A percentile compares a stretch with the other conserved stretches of the same genome.
These are phyloP conservation scores for Gossypium schwendimanii DNA, from an alignment of 441 rosid species.

Conservation along the genomic window DNA sequence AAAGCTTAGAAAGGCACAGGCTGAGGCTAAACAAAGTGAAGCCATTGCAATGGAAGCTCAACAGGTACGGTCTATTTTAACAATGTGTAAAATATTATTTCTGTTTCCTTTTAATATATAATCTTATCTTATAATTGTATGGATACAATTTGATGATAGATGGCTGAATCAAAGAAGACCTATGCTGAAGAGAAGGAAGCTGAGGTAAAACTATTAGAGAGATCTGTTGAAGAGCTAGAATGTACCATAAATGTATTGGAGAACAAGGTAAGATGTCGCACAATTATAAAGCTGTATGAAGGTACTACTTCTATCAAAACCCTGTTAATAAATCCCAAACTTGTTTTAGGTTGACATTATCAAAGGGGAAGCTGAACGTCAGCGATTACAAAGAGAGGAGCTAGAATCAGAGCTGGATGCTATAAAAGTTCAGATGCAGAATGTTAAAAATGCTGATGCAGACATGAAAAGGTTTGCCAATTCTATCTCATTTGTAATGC, in stretches of 20 bases:
- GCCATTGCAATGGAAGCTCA: slow-evolving; percentile 62
- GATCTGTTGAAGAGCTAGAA: slow-evolving; percentile 91
- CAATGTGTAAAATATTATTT: not conserved
- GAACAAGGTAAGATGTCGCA: slow-evolving; percentile 58
- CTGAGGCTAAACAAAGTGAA: slow-evolving; percentile 51
- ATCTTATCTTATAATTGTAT: slow-evolving; percentile 14
- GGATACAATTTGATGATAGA: slow-evolving; percentile 32
- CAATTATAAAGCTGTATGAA: slow-evolving; percentile 10
- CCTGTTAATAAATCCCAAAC: slow-evolving; percentile 21
- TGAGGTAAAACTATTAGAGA: slow-evolving; percentile 84
- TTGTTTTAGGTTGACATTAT: slow-evolving; percentile 71
- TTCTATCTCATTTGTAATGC: not conserved
- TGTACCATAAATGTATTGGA: slow-evolving; percentile 74
- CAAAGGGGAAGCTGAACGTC: slow-evolving; percentile 92
- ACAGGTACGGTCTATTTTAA: slow-evolving; percentile 42
- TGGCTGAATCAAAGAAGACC: slow-evolving; percentile 65
- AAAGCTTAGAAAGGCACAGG: slow-evolving; percentile 45
- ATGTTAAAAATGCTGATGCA: slow-evolving; percentile 50
- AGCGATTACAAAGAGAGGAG: slow-evolving; percentile 86
- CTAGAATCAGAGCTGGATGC: slow-evolving; percentile 75
- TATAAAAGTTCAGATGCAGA: slow-evolving; percentile 69
- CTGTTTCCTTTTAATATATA: slow-evolving; percentile 13
- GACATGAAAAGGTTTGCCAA: slow-evolving; percentile 60
- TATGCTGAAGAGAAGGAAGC: slow-evolving; percentile 83
- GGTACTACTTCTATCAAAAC: not conserved